Conservation (phyloP, 2,329 filamentous ascomycete species). For the Colletotrichum limetticola region DNA sequence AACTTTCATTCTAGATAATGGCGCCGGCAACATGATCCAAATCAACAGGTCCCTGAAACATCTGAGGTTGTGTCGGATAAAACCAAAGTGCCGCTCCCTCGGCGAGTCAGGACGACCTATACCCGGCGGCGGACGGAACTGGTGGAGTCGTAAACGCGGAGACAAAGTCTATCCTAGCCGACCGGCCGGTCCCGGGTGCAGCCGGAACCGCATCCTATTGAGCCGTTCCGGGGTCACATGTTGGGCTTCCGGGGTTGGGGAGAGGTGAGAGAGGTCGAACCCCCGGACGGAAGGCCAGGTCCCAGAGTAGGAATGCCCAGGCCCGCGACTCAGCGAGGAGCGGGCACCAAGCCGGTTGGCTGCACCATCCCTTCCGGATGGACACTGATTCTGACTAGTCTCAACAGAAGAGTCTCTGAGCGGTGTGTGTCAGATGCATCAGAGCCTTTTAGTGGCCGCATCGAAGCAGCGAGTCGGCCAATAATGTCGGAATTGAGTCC, state of each 20-base stretch:
- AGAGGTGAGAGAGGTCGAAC: background rate
- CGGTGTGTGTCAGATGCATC: constrained; percentile 36
- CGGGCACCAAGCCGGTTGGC: constrained; percentile 11
- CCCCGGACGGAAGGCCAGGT: background rate
- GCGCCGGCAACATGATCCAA: no score
- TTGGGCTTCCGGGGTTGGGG: background rate
- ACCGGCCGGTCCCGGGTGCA: background rate
- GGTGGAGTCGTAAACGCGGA: background rate
- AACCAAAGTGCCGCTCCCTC: background rate
- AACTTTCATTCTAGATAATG: no score
- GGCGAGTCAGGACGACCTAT: background rate
- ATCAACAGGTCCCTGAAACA: background rate
- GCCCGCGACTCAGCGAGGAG: background rate
- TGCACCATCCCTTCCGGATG: constrained; percentile 7
- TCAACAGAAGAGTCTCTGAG: constrained; percentile 32
- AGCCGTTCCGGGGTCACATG: background rate
- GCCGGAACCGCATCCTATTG: constrained; percentile 5
- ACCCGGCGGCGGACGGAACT: background rate
- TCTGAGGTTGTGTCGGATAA: background rate
- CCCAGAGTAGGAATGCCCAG: background rate
- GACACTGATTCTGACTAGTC: constrained; percentile 17
- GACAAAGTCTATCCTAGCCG: background rate
- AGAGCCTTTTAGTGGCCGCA: constrained; percentile 30
- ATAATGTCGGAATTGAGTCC: background rate
- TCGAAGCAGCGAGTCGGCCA: background rate